Base-by-base conservation (phyloP, 2,329 filamentous ascomycete species). In the Aspergillus intermedius region DNA sequence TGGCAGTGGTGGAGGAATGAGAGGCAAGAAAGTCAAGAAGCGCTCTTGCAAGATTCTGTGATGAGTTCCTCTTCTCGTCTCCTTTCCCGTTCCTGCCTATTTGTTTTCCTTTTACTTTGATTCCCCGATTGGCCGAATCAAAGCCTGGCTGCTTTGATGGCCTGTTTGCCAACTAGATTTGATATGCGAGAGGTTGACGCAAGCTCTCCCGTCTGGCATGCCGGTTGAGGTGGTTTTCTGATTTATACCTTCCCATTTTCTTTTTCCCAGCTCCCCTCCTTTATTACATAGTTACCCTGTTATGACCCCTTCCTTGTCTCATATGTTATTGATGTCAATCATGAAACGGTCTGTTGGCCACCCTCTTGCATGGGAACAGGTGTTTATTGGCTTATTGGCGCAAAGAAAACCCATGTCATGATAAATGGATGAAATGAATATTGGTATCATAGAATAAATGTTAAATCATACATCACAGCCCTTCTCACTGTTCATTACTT, bases 11-110 rank as follows among this genome's bases (percentile, higher is more conserved):
- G 44, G 46, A 2, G 19, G 23, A 8, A 23, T n/a, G n/a, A 46
- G 45, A 39, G 58, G 61, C 32, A 77, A 77, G 74, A 88, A 84
- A 78, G 85, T 85, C 76, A 93, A 88, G 83, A 90, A 87, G 80
- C 84, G 85, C 75, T 87, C 80, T 70, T 94, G 88, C 77, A 82
- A 80, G 68, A 81, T 91, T 69, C 77, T 94, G 65, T 94, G 77
- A 81, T 67, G 21, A 39, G 35, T 34, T 49, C 25, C 47, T 21
- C 9, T 42, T n/a, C 15, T 17, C 13, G 12, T 54, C 42, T 63
- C 32, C 37, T 34, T 60, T 42, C 72, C 74, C 2, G 34, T 34
- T 47, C 44, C 35, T 21, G n/a, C 39, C 15, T 49, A 19, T 40
- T 47, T 50, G 45, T 46, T 45, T 42, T 43, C 46, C 47, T 45